These are phyloP conservation scores for Plasmodium coatneyi DNA, from an alignment of 169 alveolate genomes.

Conservation along the genomic window DNA sequence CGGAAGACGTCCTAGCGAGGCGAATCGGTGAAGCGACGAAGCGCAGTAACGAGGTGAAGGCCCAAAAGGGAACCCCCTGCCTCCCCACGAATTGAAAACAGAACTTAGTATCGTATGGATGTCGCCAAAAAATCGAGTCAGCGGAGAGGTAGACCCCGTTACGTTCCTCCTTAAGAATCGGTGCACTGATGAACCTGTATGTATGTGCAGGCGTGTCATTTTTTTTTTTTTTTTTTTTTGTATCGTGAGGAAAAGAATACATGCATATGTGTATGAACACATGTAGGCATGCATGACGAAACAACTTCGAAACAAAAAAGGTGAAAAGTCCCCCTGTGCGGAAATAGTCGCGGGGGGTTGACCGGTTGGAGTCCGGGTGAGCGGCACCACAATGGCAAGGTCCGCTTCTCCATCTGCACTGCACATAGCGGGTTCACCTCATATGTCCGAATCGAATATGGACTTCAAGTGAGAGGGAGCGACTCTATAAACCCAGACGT, in stretches of 20 bases:
- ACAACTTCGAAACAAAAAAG: not conserved
- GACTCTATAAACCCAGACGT: conserved; percentile 89
- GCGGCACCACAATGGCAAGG: not conserved
- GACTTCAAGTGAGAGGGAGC: conserved; percentile 86
- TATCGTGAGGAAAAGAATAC: not conserved
- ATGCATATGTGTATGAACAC: not conserved
- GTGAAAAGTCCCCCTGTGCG: not conserved
- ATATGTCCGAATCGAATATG: conserved; percentile 77
- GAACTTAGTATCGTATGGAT: not conserved
- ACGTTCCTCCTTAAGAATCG: not conserved
- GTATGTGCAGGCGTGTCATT: not conserved
- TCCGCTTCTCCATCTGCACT: not conserved
- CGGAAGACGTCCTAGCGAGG: not conserved
- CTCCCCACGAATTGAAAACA: not conserved
- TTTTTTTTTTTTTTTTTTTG: not conserved
- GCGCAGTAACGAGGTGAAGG: not conserved
- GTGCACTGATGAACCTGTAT: not conserved
- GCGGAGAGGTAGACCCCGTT: not conserved
- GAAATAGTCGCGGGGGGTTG: not conserved
- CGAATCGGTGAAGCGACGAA: not conserved
- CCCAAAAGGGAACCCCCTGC: not conserved
- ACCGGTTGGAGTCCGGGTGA: not conserved
- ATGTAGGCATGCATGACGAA: not conserved
- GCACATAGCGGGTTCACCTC: not conserved
- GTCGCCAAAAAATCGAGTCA: not conserved